Base-by-base conservation (phyloP, 257 asterid genomes). In the Pogostemon cablin region DNA sequence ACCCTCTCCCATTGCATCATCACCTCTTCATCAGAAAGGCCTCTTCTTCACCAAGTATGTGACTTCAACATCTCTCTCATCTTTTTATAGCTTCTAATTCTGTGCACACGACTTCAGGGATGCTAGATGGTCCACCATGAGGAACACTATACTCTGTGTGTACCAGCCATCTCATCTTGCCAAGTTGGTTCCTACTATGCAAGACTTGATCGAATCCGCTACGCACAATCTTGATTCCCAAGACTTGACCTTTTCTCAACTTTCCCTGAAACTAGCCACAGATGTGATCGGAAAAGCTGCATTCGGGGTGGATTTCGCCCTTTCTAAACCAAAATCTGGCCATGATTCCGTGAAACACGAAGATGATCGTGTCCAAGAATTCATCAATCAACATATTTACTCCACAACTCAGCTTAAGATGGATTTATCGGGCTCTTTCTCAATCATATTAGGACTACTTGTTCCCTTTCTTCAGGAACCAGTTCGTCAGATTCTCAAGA, bases 21-120 rank as follows among this genome's bases (percentile, higher is more conserved):
- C 98, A 4, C 97, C 98, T 67, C 92, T 95, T 81, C 99, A 95
- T 76, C 96, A 86, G 6, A 95, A 95, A 67, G 99, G 99, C 81
- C 90, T 95, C 6, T 91, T 95, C 85, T 91, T 90, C 81, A 83
- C 99, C 67, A 91, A 76, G 98, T 93, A 77, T 9, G 25, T 62
- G 42, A 70, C 35, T 11, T 20, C 12, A 50, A 9, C 64, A 20
- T 43, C 25, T 17, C 66, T 39, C 39, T 50, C 15, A 12, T 38
- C 11, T 7, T 9, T 62, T 34, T 37, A 3, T 5, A n/a, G 35
- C 10, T n/a, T 3, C 46, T 49, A 39, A 71, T 15, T 12, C 42
- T 11, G 34, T 34, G 73, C 46, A 6, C 3, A 59, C 9, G 20
- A 44, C 40, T 71, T 10, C 86, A 91, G 96, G 89, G 98, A 91